These are phyloP conservation scores for Saccharomyces jurei DNA, from an alignment of 805 yeast genomes.

Conservation along the genomic window DNA sequence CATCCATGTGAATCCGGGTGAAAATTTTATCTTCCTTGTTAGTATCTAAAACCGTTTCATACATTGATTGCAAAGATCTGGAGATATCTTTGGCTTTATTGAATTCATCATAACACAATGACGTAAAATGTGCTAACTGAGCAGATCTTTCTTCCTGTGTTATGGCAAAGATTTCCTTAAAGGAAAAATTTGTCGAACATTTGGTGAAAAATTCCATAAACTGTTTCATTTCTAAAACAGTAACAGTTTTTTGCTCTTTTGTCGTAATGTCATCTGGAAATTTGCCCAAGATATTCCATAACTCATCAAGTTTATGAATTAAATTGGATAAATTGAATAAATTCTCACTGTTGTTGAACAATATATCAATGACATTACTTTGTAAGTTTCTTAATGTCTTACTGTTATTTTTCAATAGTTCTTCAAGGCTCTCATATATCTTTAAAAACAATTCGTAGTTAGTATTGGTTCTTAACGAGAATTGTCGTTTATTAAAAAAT, in stretches of 20 bases:
- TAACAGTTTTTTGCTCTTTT: constrained; percentile 2
- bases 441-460: constrained; percentile 15
- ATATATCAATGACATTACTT: constrained; percentile 8
- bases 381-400: background rate
- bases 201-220: constrained; percentile 14
- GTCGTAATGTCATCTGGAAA: constrained; percentile 7
- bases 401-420: background rate
- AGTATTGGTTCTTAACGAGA: constrained; percentile 9
- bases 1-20: constrained; percentile 7
- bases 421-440: constrained; percentile 2
- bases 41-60: constrained; percentile 2
- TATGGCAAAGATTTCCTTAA: constrained; percentile 17
- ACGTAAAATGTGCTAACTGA: constrained; percentile 21
- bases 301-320: constrained; percentile 1
- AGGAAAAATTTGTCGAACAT: constrained; percentile 7
- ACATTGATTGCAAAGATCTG: background rate
- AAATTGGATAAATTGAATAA: constrained; percentile 4
- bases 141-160: constrained; percentile 14
- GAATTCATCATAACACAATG: constrained; percentile 9
- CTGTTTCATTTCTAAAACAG: constrained; percentile 6
- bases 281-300: constrained; percentile 8
- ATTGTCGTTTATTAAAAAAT: constrained; percentile 9
- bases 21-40: constrained; percentile 9
- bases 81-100: background rate
- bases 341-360: constrained; percentile 17